Conservation (phyloP, 2,329 filamentous ascomycete species). For the Westerdykella aurantiaca region DNA sequence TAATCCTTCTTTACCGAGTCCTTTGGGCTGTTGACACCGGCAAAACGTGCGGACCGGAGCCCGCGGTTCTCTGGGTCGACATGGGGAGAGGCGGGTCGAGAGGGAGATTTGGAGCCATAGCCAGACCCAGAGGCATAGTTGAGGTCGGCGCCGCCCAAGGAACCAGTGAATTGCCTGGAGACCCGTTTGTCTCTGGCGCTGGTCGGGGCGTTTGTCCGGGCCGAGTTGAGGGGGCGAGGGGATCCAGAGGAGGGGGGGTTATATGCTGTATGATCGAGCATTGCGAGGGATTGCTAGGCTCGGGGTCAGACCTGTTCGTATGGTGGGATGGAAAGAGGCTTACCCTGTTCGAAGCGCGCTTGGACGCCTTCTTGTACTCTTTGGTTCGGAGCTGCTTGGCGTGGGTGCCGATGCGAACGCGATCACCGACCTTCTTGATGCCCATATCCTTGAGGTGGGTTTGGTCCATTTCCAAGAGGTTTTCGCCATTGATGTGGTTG, state of each 20-base stretch:
- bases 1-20: conserved; percentile 49
- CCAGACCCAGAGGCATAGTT: conserved; percentile 38
- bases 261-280: conserved; percentile 62
- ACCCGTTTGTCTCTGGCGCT: conserved; percentile 46
- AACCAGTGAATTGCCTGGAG: conserved; percentile 41
- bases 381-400: conserved; percentile 46
- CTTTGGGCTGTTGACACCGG: conserved; percentile 51
- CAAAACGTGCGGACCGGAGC: conserved; percentile 55
- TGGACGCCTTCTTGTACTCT: conserved; percentile 49
- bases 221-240: conserved; percentile 55
- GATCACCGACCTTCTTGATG: conserved; percentile 94
- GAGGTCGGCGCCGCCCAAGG: conserved; percentile 24
- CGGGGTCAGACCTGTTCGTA: not conserved
- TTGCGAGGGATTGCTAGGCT: conserved; percentile 72
- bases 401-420: conserved; percentile 67
- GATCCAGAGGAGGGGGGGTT: conserved; percentile 60
- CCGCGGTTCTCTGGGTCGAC: conserved; percentile 51
- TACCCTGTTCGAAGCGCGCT: conserved; percentile 71
- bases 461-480: conserved; percentile 94
- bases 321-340: conserved; percentile 9
- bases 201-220: conserved; percentile 38
- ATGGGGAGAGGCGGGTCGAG: conserved; percentile 66
- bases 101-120: conserved; percentile 50
- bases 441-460: conserved; percentile 95
- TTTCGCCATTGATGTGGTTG: conserved; percentile 97